phyloP scores from a whole-genome alignment of 345 rosid species.

The Salix viminalis region DNA sequence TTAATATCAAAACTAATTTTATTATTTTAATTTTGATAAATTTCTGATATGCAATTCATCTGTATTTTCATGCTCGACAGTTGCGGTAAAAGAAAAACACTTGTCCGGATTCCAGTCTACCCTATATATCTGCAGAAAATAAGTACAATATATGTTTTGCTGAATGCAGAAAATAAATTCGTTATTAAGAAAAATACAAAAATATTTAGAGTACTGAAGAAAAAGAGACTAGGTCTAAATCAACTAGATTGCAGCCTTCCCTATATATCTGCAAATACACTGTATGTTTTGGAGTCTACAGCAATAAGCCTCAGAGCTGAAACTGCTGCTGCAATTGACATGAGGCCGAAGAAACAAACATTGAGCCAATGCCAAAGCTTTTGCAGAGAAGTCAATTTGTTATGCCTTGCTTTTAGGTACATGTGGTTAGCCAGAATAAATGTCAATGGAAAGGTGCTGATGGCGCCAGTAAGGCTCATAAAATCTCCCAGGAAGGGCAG shows the following conservation, averaged over 20 bases:
- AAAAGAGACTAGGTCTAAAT: neutral
- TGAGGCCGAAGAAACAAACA: slow-evolving; percentile 48
- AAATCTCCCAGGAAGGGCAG: slow-evolving; percentile 90
- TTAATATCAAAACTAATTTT: no score
- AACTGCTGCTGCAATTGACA: slow-evolving; percentile 68
- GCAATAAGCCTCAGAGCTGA: slow-evolving; percentile 74
- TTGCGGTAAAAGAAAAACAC: neutral
- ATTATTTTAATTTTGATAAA: no score
- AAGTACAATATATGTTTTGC: neutral
- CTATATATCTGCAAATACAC: slow-evolving; percentile 77
- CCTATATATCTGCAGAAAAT: no score
- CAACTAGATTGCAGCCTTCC: neutral
- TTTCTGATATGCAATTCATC: neutral
- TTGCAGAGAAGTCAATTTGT: slow-evolving; percentile 40
- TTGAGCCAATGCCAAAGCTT: slow-evolving; percentile 89
- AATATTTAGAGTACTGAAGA: neutral
- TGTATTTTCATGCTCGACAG: neutral
- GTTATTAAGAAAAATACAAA: neutral
- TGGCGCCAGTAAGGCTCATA: slow-evolving; percentile 83
- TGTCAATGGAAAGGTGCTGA: slow-evolving; percentile 88
- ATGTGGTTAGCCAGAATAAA: slow-evolving; percentile 93
- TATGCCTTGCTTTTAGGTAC: slow-evolving; percentile 59
- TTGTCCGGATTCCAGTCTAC: neutral
- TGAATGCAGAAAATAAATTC: neutral
- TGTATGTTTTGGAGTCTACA: slow-evolving; percentile 67